A percentile compares a stretch with the other conserved stretches of the same genome.
Conservation (phyloP, 305 asterid genomes). For the Coffea humblotiana region DNA sequence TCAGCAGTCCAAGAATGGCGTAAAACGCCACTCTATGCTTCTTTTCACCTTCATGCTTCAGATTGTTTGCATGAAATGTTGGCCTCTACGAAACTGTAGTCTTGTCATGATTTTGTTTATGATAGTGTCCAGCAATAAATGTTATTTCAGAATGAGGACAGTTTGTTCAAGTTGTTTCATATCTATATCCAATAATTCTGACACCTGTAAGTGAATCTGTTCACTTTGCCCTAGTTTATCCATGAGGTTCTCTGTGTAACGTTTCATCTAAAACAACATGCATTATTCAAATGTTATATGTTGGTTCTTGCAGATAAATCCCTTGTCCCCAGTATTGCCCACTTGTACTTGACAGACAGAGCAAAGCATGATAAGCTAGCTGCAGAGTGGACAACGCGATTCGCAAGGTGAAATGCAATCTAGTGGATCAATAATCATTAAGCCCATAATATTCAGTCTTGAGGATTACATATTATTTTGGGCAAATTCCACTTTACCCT, state of each 20-base stretch:
- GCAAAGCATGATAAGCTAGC: conserved; percentile 74
- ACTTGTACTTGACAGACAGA: conserved; percentile 62
- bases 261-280: neutral
- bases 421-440: neutral
- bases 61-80: neutral
- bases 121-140: neutral
- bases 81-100: neutral
- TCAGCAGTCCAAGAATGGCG: neutral
- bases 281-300: neutral
- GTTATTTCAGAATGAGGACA: neutral
- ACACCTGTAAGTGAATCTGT: conserved; percentile 50
- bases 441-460: neutral
- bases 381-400: conserved; percentile 72
- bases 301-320: conserved; percentile 69
- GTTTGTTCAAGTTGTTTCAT: conserved; percentile 46
- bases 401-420: conserved; percentile 51
- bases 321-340: conserved; percentile 71
- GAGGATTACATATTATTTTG: no score
- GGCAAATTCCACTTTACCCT: no score
- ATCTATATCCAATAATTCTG: conserved; percentile 78
- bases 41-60: neutral
- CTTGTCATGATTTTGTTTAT: neutral
- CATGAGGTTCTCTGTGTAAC: neutral
- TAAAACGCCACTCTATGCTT: neutral
- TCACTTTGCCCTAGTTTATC: neutral